Evolutionary conservation across 2,329 filamentous ascomycete species (phyloP).

Genomic region (Botrytis paeoniae): DNA sequence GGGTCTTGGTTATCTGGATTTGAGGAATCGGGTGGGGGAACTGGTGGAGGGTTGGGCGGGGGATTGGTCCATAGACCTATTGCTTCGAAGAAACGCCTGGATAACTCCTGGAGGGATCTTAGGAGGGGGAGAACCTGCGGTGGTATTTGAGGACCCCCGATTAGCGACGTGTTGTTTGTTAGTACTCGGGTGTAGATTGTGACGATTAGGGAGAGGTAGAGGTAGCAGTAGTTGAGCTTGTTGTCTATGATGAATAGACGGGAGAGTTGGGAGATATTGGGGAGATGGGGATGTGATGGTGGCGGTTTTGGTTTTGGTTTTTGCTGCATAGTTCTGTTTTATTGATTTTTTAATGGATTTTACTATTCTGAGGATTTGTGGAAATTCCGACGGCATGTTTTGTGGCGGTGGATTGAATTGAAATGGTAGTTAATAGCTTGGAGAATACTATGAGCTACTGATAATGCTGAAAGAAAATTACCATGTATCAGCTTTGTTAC

Average conservation of each 20-base stretch:
- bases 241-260: not conserved
- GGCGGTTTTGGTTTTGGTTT: too few relatives aligned
- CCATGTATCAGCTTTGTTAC: not conserved
- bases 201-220: not conserved
- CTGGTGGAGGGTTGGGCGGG: fast-evolving
- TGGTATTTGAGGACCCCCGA: not conserved
- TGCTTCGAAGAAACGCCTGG: not conserved
- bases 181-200: not conserved
- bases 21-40: too few relatives aligned
- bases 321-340: not conserved
- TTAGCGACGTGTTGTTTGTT: not conserved
- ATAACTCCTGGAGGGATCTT: not conserved
- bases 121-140: not conserved
- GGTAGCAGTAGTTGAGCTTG: not conserved
- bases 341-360: too few relatives aligned
- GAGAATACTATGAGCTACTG: not conserved
- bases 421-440: too few relatives aligned
- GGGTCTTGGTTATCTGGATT: too few relatives aligned
- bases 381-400: too few relatives aligned
- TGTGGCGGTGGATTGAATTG: too few relatives aligned
- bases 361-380: too few relatives aligned
- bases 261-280: not conserved
- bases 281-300: not conserved
- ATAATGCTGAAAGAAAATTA: not conserved
- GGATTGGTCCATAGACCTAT: not conserved